A percentile compares a stretch with the other conserved stretches of the same genome.
Evolutionary conservation across 2,329 filamentous ascomycete species (phyloP).

Genomic region (Zymoseptoria passerinii): DNA sequence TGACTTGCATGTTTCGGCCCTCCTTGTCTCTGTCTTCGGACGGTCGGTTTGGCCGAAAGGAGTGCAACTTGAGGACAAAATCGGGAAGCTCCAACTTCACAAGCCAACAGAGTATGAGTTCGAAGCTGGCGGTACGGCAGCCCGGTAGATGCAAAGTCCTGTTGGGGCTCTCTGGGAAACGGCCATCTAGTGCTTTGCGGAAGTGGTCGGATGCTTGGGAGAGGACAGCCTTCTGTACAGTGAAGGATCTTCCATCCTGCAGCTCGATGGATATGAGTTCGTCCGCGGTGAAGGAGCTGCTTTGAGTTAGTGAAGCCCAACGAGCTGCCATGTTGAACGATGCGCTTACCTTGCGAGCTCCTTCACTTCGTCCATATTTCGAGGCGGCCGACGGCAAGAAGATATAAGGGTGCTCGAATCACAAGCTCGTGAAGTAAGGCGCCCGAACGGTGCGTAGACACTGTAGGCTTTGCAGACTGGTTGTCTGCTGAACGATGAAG

Average conservation of each 20-base stretch:
- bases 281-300: neutral
- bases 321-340: no score
- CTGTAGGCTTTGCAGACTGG: no score
- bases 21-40: neutral
- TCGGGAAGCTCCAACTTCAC: neutral
- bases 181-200: neutral
- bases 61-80: neutral
- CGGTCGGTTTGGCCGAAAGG: no score
- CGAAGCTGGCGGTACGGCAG: neutral
- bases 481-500: no score
- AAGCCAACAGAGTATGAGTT: slow-evolving; percentile 2
- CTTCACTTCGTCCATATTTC: neutral
- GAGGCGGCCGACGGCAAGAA: no score
- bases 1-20: neutral
- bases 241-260: slow-evolving; percentile 3
- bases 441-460: no score
- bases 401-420: no score
- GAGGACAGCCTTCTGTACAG: slow-evolving; percentile 2
- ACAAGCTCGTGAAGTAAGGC: no score
- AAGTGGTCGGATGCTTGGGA: slow-evolving; percentile 5
- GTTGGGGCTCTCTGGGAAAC: slow-evolving; percentile 1
- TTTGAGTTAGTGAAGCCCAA: no score
- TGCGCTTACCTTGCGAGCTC: neutral
- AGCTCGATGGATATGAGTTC: slow-evolving; percentile 1
- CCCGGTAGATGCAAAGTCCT: slow-evolving; percentile 3